Evolutionary conservation across 495 filamentous ascomycete species (phyloP).

Genomic region (Podospora pseudopauciseta): DNA sequence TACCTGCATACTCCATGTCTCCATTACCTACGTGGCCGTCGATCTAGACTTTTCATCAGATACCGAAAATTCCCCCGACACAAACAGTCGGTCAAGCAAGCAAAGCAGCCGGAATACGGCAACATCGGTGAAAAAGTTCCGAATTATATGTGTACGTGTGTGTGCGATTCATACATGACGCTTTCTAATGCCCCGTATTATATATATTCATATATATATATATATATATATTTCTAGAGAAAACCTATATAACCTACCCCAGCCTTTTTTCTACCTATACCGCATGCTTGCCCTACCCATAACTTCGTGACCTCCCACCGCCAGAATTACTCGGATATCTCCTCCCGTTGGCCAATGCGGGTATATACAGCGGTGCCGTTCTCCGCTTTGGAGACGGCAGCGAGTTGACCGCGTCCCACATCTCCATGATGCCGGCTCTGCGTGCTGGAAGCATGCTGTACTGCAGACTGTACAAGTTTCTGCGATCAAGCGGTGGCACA

Average conservation of each 20-base stretch:
- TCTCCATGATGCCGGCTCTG: slow-evolving; percentile 72
- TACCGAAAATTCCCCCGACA: neutral
- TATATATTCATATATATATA: neutral
- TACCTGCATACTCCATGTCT: neutral
- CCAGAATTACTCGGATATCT: slow-evolving; percentile 24
- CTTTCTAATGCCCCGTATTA: neutral
- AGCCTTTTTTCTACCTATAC: neutral
- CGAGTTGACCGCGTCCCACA: slow-evolving; percentile 66
- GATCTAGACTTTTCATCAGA: neutral
- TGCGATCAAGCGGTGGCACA: slow-evolving; percentile 84
- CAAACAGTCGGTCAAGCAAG: neutral
- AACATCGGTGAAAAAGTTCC: neutral
- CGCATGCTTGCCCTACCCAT: slow-evolving; percentile 21
- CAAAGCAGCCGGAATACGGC: neutral
- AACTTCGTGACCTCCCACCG: slow-evolving; percentile 25
- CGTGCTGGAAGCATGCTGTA: slow-evolving; percentile 94
- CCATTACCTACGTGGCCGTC: neutral
- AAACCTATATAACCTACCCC: no score
- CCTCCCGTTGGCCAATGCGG: slow-evolving; percentile 24
- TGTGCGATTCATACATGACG: neutral
- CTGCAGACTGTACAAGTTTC: slow-evolving; percentile 93
- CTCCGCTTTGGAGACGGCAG: slow-evolving; percentile 52
- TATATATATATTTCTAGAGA: neutral
- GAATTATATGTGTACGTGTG: no score
- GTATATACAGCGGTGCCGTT: slow-evolving; percentile 23